Conservation (phyloP, 495 filamentous ascomycete genomes). For the Xylaria grammica region DNA sequence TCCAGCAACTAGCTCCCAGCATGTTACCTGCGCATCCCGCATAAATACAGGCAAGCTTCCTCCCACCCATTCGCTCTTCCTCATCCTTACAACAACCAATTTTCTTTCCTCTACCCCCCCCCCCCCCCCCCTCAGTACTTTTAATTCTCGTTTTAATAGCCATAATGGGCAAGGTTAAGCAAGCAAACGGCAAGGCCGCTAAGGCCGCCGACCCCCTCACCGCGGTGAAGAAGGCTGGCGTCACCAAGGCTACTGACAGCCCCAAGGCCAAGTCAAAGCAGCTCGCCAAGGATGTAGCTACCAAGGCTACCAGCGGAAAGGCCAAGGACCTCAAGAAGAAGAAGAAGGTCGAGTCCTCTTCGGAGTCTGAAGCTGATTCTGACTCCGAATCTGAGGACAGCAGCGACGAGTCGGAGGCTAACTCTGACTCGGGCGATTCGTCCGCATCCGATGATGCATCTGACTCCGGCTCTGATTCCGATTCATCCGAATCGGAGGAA, state of each 20-base stretch:
- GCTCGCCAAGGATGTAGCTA: conserved; percentile 51
- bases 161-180: conserved; percentile 63
- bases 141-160: conserved; percentile 22
- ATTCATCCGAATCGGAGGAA: conserved; percentile 41
- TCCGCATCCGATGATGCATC: conserved; percentile 47
- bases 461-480: conserved; percentile 26
- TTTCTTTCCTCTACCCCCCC: not conserved
- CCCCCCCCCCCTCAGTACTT: conserved; percentile 28
- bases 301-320: conserved; percentile 47
- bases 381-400: conserved; percentile 38
- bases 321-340: conserved; percentile 53
- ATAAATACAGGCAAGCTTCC: conserved; percentile 33
- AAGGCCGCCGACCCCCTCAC: conserved; percentile 44
- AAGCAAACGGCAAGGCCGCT: conserved; percentile 50
- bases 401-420: conserved; percentile 35
- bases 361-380: conserved; percentile 42
- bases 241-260: conserved; percentile 50
- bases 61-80: conserved; percentile 12
- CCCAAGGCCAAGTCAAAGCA: conserved; percentile 61
- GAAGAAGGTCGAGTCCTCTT: conserved; percentile 55
- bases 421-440: conserved; percentile 27
- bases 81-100: conserved; percentile 1
- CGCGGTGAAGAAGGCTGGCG: conserved; percentile 43
- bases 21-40: conserved; percentile 25
- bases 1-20: conserved; percentile 33